Base-by-base conservation (phyloP, 2,329 filamentous ascomycete species). In the Xylaria sp. region DNA sequence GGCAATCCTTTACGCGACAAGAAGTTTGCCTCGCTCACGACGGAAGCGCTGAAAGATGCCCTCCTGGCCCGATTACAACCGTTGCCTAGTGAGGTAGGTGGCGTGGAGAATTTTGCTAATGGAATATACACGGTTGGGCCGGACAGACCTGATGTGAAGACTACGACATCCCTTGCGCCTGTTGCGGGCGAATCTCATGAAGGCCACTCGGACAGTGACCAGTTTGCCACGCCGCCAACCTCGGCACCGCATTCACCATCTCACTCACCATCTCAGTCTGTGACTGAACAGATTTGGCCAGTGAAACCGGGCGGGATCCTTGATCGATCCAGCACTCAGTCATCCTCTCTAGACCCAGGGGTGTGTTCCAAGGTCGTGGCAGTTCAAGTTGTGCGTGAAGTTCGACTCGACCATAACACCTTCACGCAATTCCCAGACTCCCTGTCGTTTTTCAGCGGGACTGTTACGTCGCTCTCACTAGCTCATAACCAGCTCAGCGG, bases 1-100 rank as follows among this genome's bases (percentile, higher is more conserved):
- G 92, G 91, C n/a, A 99, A 99, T 68, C 94, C 94, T 0, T 77
- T 99, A 11, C 83, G 90, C 11, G 92, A 97, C 71, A 92, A 89
- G 71, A 96, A 92, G 71, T 91, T 94, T 66, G 79, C 92, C 11
- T 88, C 84, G 0, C 90, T 95, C 76, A 82, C 83, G 19, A 92
- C 90, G 0, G 89, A 91, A 11, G 89, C 94, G 57, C 78, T 97
- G 63, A 96, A 96, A 74, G 82, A 83, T 48, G 84, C 87, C 49
- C 76, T 97, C 49, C 81, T 83, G 18, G 81, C 81, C 42, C 83
- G 90, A 30, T 76, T 92, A 62, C 83, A 86, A 70, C 83, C 89
- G 18, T 70, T 81, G 60, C 74, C 76, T 9, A 52, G 60, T 11
- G 57, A 69, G 54, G 50, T 39, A 6, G 63, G 65, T 16, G 62